Evolutionary conservation across 164 flowering plant species (phyloP), one percentile per base, ranked within the genome.

Genomic region (Kalanchoe fedtschenkoi): DNA sequence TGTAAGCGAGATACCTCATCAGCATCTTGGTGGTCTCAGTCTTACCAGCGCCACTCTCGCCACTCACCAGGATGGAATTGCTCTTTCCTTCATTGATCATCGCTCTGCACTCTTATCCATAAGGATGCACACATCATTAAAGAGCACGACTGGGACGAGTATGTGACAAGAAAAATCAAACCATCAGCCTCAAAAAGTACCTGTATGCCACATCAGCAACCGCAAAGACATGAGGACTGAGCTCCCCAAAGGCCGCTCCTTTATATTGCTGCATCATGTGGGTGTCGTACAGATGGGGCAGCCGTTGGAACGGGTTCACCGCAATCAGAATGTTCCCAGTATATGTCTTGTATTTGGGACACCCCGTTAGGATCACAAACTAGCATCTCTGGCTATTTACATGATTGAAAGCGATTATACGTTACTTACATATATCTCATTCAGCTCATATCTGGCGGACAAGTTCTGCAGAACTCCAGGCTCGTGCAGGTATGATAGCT

Each of bases 11-110:
- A 73, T 93, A 93, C 53, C 92, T 78, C 99, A 93, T 93, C 51
- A 93, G 92, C 99, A 88, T 88, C 78, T 93, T 93, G 65, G 99
- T 93, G 13, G 99, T 93, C 79, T 93, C 99, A 55, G 99, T 93
- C 75, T 93, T 93, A 74, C 97, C 99, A 70, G 97, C 99, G 71
- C 99, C 99, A 84, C 99, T 93, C 72, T 93, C 99, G 71, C 99
- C 99, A 82, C 99, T 93, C 33, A 93, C 99, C 38, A 93, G 78
- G 76, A 93, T 90, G 41, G 99, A 90, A 72, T 93, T 93, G 80
- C 97, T 90, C 75, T 90, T 93, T 47, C 99, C 96, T 69, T 93
- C 99, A 68, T 88, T 93, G 47, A 88, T 87, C 99, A 93, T 93
- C 60, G 90, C 96, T 79, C 99, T 93, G 34, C 51, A 17, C 19